These are phyloP conservation scores for Pichia heedii DNA, from an alignment of 805 yeast species.

Conservation along the genomic window DNA sequence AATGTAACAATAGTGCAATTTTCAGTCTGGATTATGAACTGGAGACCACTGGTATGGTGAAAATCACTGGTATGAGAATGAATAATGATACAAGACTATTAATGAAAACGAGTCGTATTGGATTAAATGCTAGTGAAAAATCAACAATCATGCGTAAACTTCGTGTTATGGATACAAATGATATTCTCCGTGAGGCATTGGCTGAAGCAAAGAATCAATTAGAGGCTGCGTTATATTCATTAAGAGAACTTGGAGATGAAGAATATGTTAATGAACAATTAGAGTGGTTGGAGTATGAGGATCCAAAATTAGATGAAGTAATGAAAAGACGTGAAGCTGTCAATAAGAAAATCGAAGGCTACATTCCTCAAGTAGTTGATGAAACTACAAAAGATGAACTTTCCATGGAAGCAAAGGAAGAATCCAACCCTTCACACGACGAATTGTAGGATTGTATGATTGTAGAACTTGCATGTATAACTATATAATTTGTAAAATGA, in stretches of 20 bases:
- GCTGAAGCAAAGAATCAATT: slow-evolving; percentile 42
- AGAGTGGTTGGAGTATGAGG: slow-evolving; percentile 66
- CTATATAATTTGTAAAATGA: too few relatives aligned
- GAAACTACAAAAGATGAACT: neutral
- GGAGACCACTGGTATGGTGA: neutral
- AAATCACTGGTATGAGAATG: neutral
- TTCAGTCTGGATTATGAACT: neutral
- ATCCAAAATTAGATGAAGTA: slow-evolving; percentile 34
- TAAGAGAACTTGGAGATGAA: slow-evolving; percentile 39
- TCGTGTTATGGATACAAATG: neutral
- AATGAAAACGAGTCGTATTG: neutral
- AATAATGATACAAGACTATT: neutral
- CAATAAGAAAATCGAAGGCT: neutral
- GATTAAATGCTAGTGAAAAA: neutral
- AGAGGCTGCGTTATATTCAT: slow-evolving; percentile 64
- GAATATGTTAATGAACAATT: slow-evolving; percentile 38
- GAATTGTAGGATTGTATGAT: too few relatives aligned
- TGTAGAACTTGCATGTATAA: too few relatives aligned
- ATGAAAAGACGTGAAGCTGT: slow-evolving; percentile 26
- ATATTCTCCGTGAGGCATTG: neutral
- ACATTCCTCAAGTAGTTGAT: neutral
- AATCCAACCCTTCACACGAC: too few relatives aligned
- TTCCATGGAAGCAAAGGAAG: neutral
- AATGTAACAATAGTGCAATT: neutral
- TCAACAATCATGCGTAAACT: neutral